Base-by-base conservation (phyloP, 139 green algal genomes). In the Coelastrella sp. region DNA sequence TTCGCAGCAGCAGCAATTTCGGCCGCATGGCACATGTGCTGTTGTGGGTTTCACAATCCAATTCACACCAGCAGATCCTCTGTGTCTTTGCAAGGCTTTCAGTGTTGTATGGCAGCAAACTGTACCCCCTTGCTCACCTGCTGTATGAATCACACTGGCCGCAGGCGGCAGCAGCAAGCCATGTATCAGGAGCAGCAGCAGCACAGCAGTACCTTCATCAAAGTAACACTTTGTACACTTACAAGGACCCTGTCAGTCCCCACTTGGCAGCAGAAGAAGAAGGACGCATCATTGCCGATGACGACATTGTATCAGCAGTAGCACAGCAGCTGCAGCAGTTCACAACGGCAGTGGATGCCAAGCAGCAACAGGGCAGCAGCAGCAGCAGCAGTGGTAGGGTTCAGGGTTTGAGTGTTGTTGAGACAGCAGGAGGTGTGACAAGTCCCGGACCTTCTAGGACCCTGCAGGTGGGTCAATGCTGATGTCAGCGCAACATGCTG, bases 341-440 rank as follows among this genome's bases (percentile, higher is more conserved):
- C 82, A 84, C 89, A 59, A 70, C 70, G 66, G 24, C 19, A 49
- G 9, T 66, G 22, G 17, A 63, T 24, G 56, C 49, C 7, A 35
- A 63, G 65, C 60, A 22, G 60, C 20, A 57, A 63, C 57, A 57
- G 76, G n/a, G 59, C 75, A 22, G 87, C 85, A 75, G 89, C 73
- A 78, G 87, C 87, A 66, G 88, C 75, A 27, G 19, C 7, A 58
- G 27, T 7, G 60, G 20, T 60, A 56, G 7, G 6, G 35, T 65
- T 24, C 17, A 82, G 56, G 80, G 82, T 4, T 83, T 99, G 65
- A 91, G 92, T 5, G 84, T 99, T 27, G 89, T 99, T 24, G 98
- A 99, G 93, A 99, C 96, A 17, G 98, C 98, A 0, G 98, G 98
- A 0, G 98, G 98, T 0, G 95, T 98, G 68, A 94, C 93, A 1